Base-by-base conservation (phyloP, 1,284 basidiomycete species). In the Cryptococcus deneoformans region DNA sequence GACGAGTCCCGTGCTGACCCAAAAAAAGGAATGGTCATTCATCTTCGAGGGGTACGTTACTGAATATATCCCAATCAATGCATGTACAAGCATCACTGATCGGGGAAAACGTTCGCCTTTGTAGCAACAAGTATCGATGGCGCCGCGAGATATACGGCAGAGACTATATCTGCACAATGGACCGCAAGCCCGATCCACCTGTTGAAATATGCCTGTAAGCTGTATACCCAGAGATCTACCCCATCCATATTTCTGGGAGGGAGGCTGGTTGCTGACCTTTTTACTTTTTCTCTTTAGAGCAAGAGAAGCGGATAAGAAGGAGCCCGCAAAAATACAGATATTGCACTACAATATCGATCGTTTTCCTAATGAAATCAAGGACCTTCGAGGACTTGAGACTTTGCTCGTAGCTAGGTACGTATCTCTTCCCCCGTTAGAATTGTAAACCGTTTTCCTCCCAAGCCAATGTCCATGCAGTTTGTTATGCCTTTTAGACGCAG, bases 311-410 rank as follows among this genome's bases (percentile, higher is more conserved):
- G 62, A 65, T 44, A 71, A 64, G 45, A 67, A 63, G 40, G 61
- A 62, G n/a, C 73, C 72, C 24, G 74, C 64, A 10, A 49, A 69
- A 2, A 52, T 77, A 24, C 70, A 74, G 61, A 68, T 77, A 2
- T 50, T 77, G 52, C 73, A 77, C 52, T 77, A 77, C 61, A 77
- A 77, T 56, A 64, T 78, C 36, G 73, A 77, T n/a, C 63, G 77
- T 29, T 78, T 78, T 57, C 62, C 66, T 1, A 36, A 58, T 38
- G 76, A 77, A 46, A 76, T 77, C 56, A 65, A 67, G 49, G 77
- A 78, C 59, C 35, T 71, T 36, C 65, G 75, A 24, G 77, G 77
- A 35, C 60, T 76, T 20, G 74, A 76, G 60, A 72, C 72, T 16
- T 45, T 76, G 11, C 60, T 76, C 2, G 63, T 67, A 5, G 60